Evolutionary conservation across 768 basidiomycete genomes (phyloP).

Genomic region (Suillus weaverae): DNA sequence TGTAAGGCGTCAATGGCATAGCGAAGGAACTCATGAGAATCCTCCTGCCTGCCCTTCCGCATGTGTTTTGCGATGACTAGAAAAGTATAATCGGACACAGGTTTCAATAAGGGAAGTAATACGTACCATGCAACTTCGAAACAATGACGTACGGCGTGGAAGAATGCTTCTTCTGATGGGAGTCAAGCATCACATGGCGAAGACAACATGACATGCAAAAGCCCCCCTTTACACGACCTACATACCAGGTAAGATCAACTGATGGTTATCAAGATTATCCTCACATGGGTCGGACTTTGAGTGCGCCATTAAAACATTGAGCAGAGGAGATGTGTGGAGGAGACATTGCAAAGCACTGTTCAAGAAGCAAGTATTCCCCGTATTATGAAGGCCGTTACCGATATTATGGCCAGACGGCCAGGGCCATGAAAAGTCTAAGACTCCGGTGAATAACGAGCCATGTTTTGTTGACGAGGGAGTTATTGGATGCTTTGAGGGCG

Average conservation of each 20-base stretch:
- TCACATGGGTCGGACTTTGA: constrained; percentile 54
- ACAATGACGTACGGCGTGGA: constrained; percentile 70
- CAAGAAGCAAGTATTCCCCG: constrained; percentile 93
- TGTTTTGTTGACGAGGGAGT: constrained; percentile 30
- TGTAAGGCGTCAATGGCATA: constrained; percentile 92
- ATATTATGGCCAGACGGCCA: constrained; percentile 55
- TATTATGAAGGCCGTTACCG: constrained; percentile 76
- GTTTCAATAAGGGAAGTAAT: constrained; percentile 1
- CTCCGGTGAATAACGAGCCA: constrained; percentile 47
- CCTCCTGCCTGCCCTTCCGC: constrained; percentile 91
- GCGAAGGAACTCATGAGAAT: constrained; percentile 96
- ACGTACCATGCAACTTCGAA: constrained; percentile 67
- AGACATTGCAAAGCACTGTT: constrained; percentile 95
- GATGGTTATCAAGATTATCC: constrained; percentile 31
- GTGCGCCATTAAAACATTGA: constrained; percentile 58
- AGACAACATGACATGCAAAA: constrained; percentile 86
- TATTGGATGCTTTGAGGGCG: constrained; percentile 30
- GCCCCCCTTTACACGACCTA: constrained; percentile 42
- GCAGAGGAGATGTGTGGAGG: constrained; percentile 86
- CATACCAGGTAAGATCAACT: constrained; percentile 9
- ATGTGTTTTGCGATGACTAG: constrained; percentile 90
- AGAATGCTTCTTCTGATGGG: constrained; percentile 45
- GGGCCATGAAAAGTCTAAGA: constrained; percentile 69
- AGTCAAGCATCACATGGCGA: constrained; percentile 52
- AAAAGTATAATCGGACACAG: constrained; percentile 11